Percentiles rank a stretch among this genome's conserved stretches.
Conservation (phyloP, 2,329 filamentous ascomycete species). For the Aspergillus bombycis region DNA sequence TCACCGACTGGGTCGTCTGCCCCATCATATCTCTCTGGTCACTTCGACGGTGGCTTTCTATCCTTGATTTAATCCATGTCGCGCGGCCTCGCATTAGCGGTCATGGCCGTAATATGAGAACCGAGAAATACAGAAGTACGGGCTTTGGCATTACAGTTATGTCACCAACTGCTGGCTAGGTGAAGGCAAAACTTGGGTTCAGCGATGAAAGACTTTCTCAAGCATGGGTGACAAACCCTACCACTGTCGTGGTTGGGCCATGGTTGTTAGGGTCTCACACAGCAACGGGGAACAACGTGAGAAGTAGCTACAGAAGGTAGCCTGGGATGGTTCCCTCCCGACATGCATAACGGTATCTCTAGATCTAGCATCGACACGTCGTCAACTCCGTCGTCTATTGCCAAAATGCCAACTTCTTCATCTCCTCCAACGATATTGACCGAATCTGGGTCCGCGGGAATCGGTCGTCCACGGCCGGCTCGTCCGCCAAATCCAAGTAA, state of each 20-base stretch:
- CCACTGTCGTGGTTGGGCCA: neutral
- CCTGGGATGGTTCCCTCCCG: neutral
- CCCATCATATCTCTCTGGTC: no score
- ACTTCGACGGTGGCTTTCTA: no score
- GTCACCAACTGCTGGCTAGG: no score
- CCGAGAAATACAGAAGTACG: no score
- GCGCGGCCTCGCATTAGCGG: no score
- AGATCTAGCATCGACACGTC: neutral
- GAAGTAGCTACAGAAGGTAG: neutral
- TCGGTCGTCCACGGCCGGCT: slow-evolving; percentile 32
- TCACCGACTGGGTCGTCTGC: no score
- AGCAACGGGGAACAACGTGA: neutral
- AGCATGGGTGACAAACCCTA: no score
- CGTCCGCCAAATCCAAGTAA: slow-evolving; percentile 38
- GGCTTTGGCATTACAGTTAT: no score
- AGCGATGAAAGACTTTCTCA: no score
- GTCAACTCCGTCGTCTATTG: neutral
- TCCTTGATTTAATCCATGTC: no score
- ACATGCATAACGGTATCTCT: neutral
- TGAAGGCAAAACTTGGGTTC: no score
- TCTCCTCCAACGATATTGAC: slow-evolving; percentile 36
- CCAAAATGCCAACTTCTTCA: slow-evolving; percentile 41
- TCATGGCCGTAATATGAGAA: no score
- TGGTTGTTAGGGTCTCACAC: neutral
- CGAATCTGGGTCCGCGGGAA: slow-evolving; percentile 41